Evolutionary conservation across 768 basidiomycete species (phyloP).

Genomic region (Sutorius australiensis): DNA sequence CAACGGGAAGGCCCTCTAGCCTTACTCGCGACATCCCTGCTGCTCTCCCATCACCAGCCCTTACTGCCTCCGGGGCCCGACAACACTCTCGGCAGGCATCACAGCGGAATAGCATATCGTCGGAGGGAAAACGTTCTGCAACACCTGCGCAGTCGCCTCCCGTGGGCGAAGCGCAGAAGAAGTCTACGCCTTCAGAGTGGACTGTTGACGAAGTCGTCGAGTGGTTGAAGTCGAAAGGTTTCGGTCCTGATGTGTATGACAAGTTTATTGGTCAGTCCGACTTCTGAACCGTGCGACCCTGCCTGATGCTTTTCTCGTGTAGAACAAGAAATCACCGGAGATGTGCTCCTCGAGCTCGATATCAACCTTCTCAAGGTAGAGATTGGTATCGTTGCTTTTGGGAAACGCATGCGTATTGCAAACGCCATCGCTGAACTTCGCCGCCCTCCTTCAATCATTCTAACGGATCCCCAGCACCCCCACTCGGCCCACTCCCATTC

Average conservation of each 20-base stretch:
- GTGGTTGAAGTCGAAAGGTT: conserved; percentile 83
- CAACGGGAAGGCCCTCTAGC: conserved; percentile 18
- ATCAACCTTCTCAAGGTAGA: conserved; percentile 87
- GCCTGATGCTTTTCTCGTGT: conserved; percentile 6
- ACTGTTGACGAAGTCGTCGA: conserved; percentile 82
- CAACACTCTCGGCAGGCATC: conserved; percentile 32
- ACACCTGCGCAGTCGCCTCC: conserved; percentile 16
- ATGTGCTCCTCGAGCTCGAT: conserved; percentile 93
- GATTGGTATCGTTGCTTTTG: conserved; percentile 91
- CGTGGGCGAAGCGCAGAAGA: conserved; percentile 24
- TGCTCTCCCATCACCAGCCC: conserved; percentile 29
- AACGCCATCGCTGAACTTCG: conserved; percentile 90
- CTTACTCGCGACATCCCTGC: conserved; percentile 26
- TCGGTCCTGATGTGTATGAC: conserved; percentile 75
- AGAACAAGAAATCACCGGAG: conserved; percentile 99
- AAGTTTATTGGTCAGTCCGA: conserved; percentile 75
- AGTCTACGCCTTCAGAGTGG: conserved; percentile 66
- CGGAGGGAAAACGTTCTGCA: conserved; percentile 23
- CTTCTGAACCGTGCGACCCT: not conserved
- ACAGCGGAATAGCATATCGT: conserved; percentile 42
- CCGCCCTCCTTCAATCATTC: conserved; percentile 60
- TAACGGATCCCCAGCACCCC: conserved; percentile 43
- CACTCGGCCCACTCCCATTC: conserved; percentile 32
- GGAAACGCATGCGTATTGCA: conserved; percentile 89
- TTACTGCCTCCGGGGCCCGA: conserved; percentile 22